Evolutionary conservation across 2,329 filamentous ascomycete species (phyloP).

Genomic region (Neurospora sp.): DNA sequence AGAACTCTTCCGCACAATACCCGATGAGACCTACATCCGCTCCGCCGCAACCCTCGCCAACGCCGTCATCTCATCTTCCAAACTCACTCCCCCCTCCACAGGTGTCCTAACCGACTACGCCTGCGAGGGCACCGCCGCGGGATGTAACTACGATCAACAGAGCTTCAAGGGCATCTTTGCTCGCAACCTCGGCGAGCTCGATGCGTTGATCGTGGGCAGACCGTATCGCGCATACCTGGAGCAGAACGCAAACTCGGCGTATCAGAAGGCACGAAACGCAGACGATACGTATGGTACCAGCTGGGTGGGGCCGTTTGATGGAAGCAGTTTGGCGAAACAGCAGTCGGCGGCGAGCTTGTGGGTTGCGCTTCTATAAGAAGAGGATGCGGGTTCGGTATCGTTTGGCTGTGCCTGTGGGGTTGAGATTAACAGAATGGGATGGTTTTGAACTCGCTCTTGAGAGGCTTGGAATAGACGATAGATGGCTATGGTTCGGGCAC

Average conservation of each 20-base stretch:
- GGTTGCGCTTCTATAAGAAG: conserved; percentile 7
- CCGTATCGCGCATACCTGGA: conserved; percentile 16
- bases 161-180: conserved; percentile 63
- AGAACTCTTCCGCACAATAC: conserved; percentile 38
- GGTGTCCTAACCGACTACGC: conserved; percentile 37
- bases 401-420: neutral
- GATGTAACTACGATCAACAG: conserved; percentile 41
- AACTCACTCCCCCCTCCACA: conserved; percentile 24
- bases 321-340: conserved; percentile 13
- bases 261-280: conserved; percentile 7
- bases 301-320: conserved; percentile 17
- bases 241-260: conserved; percentile 15
- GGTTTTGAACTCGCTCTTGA: neutral
- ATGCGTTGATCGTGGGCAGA: conserved; percentile 21
- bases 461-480: neutral
- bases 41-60: conserved; percentile 39
- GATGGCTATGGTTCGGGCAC: neutral
- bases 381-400: neutral
- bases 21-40: conserved; percentile 30
- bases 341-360: conserved; percentile 13
- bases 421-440: neutral
- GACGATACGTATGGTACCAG: conserved; percentile 15
- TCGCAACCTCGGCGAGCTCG: conserved; percentile 51
- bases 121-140: conserved; percentile 35
- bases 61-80: conserved; percentile 34